Percentiles rank a stretch among this genome's conserved stretches.
These are phyloP conservation scores for Phytophthora brassicae DNA, from an alignment of 352 stramenopile genomes.

Conservation along the genomic window DNA sequence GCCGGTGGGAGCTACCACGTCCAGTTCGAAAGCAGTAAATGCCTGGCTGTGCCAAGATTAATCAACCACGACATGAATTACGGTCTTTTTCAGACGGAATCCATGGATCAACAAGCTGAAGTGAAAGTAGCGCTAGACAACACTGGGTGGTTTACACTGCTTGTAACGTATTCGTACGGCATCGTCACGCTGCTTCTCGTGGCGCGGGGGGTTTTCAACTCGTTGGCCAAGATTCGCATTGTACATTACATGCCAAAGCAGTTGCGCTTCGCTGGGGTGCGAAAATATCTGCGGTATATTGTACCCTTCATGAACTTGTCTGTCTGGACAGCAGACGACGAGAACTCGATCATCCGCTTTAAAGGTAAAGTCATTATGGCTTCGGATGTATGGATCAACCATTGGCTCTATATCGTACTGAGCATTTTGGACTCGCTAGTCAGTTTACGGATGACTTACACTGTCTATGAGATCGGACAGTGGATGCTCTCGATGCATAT, in stretches of 20 bases:
- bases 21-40: constrained; percentile 61
- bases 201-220: constrained; percentile 47
- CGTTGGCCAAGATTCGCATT: constrained; percentile 36
- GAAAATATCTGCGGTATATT: constrained; percentile 39
- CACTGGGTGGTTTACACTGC: constrained; percentile 40
- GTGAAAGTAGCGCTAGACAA: constrained; percentile 49
- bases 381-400: constrained; percentile 69
- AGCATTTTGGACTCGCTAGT: constrained; percentile 55
- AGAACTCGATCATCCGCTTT: constrained; percentile 47
- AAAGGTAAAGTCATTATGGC: constrained; percentile 54
- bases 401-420: constrained; percentile 65
- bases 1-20: constrained; percentile 49
- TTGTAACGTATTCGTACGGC: constrained; percentile 45
- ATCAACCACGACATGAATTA: constrained; percentile 42
- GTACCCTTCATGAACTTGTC: constrained; percentile 49
- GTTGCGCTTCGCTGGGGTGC: constrained; percentile 37
- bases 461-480: constrained; percentile 45
- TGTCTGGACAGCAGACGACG: constrained; percentile 37
- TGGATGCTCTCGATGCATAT: constrained; percentile 59
- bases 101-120: constrained; percentile 39
- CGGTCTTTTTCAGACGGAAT: constrained; percentile 49
- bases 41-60: constrained; percentile 41
- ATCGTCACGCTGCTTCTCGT: constrained; percentile 56
- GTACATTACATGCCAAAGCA: constrained; percentile 48
- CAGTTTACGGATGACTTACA: constrained; percentile 50